Conservation (phyloP, 1,139 yeast species). For the Yamadazyma dendronema region DNA sequence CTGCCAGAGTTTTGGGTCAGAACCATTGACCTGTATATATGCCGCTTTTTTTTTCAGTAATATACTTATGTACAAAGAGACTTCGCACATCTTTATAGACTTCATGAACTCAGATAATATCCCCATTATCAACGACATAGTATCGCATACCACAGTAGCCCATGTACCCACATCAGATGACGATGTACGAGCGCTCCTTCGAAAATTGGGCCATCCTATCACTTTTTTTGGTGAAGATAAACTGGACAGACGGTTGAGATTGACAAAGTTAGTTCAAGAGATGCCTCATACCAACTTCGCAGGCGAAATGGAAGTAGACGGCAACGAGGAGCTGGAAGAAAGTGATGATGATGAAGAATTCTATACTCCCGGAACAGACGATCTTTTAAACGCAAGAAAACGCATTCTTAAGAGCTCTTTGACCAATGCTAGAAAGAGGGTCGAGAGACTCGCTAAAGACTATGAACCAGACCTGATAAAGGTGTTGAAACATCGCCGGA, state of each 20-base stretch:
- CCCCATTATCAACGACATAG: background rate
- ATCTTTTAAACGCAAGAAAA: constrained; percentile 54
- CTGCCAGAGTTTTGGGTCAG: constrained; percentile 34
- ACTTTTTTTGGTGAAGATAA: constrained; percentile 60
- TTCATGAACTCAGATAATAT: background rate
- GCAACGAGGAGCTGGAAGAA: constrained; percentile 29
- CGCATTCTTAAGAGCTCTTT: constrained; percentile 54
- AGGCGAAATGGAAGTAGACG: constrained; percentile 21
- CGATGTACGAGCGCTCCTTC: constrained; percentile 51
- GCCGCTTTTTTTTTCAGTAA: too few relatives aligned
- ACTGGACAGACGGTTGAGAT: constrained; percentile 58
- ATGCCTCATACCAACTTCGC: constrained; percentile 13
- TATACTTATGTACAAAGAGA: too few relatives aligned
- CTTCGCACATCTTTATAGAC: background rate
- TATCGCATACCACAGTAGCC: constrained; percentile 10
- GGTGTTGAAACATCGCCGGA: constrained; percentile 45
- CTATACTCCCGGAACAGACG: constrained; percentile 73
- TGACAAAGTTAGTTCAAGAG: constrained; percentile 28
- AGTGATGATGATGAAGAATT: constrained; percentile 73
- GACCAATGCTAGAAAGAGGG: constrained; percentile 40
- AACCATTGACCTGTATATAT: constrained; percentile 24
- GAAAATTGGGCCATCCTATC: constrained; percentile 58
- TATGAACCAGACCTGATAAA: constrained; percentile 26
- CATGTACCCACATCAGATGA: constrained; percentile 62
- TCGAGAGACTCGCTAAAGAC: constrained; percentile 23